Conservation (phyloP, 139 green algal species). For the Chlorella sp. region DNA sequence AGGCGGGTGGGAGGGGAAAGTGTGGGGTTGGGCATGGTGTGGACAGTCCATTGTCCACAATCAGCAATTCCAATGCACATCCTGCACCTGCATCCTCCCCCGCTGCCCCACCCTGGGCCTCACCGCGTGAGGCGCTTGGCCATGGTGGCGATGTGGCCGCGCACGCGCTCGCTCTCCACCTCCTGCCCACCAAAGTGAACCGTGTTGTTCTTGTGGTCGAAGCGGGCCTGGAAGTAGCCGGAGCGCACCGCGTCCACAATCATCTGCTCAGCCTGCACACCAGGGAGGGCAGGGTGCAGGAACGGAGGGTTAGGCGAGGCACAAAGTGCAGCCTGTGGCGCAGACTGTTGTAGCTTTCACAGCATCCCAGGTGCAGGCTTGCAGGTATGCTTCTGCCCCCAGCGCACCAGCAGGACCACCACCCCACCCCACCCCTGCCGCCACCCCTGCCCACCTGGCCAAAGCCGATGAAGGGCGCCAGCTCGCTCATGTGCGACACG, state of each 20-base stretch:
- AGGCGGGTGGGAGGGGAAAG: too few relatives aligned
- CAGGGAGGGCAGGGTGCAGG: neutral
- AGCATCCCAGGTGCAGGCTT: too few relatives aligned
- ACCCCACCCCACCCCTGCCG: neutral
- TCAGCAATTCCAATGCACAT: too few relatives aligned
- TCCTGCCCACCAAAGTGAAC: slow-evolving; percentile 88
- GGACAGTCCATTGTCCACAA: too few relatives aligned
- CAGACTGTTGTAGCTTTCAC: too few relatives aligned
- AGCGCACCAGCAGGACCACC: too few relatives aligned
- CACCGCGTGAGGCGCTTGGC: slow-evolving; percentile 72
- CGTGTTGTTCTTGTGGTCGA: slow-evolving; percentile 92
- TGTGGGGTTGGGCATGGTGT: too few relatives aligned
- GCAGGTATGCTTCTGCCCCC: neutral
- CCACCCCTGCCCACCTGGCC: slow-evolving; percentile 50
- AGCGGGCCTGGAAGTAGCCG: slow-evolving; percentile 87
- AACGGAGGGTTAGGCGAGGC: too few relatives aligned
- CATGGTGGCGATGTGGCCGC: slow-evolving; percentile 67
- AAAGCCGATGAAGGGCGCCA: slow-evolving; percentile 86
- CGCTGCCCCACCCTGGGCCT: too few relatives aligned
- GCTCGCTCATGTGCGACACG: slow-evolving; percentile 59
- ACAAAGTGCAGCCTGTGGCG: too few relatives aligned
- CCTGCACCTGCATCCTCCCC: too few relatives aligned
- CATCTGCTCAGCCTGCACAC: slow-evolving; percentile 78
- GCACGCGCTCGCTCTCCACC: slow-evolving; percentile 74
- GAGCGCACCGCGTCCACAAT: slow-evolving; percentile 94